Conservation (phyloP, 2,329 filamentous ascomycete genomes). For the Pestalotiopsis sp. region DNA sequence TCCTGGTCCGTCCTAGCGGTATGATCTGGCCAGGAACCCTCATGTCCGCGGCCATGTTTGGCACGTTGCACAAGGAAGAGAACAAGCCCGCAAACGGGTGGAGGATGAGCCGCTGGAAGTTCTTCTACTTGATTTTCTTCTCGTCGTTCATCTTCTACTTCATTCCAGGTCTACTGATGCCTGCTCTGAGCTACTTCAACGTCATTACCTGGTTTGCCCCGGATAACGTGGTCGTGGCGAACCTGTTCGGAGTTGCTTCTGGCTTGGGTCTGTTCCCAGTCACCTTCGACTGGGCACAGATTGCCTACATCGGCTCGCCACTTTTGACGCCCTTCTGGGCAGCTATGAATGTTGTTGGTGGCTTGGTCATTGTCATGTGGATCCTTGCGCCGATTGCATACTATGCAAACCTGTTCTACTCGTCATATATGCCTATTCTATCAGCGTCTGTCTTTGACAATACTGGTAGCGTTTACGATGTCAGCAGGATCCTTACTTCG, state of each 20-base stretch:
- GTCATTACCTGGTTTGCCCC: constrained; percentile 88
- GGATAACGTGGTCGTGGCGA: constrained; percentile 81
- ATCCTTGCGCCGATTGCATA: constrained; percentile 77
- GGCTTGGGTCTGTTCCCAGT: constrained; percentile 81
- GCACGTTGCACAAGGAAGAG: constrained; percentile 79
- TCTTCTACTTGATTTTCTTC: constrained; percentile 75
- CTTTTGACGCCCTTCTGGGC: constrained; percentile 85
- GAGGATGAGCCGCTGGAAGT: constrained; percentile 79
- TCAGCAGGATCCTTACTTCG: constrained; percentile 73
- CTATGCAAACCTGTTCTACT: constrained; percentile 77
- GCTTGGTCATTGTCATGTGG: constrained; percentile 83
- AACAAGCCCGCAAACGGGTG: constrained; percentile 82
- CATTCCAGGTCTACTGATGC: constrained; percentile 78
- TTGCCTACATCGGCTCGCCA: constrained; percentile 84
- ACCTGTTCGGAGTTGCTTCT: constrained; percentile 83
- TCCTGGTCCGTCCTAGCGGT: constrained; percentile 79
- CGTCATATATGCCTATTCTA: constrained; percentile 83
- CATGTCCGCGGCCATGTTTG: constrained; percentile 88
- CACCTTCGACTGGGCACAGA: constrained; percentile 90
- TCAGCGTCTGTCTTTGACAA: constrained; percentile 87
- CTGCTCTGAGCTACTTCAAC: constrained; percentile 85
- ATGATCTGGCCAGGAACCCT: constrained; percentile 93
- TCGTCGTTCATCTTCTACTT: constrained; percentile 81
- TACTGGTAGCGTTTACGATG: constrained; percentile 75
- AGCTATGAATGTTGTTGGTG: constrained; percentile 79